Conservation (phyloP, 169 alveolate genomes). For the Eimeria tenella region DNA sequence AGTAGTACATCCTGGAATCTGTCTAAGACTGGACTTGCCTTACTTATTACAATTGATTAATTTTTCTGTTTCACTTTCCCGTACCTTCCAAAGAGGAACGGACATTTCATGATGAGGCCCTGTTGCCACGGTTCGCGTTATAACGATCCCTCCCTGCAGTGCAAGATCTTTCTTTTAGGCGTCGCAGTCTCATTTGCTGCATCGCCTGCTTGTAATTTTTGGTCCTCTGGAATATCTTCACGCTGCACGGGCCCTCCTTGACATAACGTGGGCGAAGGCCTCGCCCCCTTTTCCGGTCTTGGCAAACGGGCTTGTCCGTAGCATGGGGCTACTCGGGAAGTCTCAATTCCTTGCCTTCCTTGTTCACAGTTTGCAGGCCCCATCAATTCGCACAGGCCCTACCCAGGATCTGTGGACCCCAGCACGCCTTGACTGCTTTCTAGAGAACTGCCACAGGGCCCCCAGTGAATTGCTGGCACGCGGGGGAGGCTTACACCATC, state of each 20-base stretch:
- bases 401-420: not conserved
- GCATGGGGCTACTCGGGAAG: not conserved
- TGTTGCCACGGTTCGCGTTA: not conserved
- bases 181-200: not conserved
- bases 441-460: not conserved
- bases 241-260: not conserved
- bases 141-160: not conserved
- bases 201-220: not conserved
- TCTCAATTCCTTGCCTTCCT: not conserved
- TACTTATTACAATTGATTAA: too few species aligned
- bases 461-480: not conserved
- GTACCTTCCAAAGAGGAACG: too few species aligned
- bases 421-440: not conserved
- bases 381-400: not conserved
- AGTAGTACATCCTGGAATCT: too few species aligned
- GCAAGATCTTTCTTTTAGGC: not conserved
- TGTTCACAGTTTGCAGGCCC: conserved; percentile 13
- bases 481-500: not conserved
- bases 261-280: not conserved
- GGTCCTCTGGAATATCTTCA: not conserved
- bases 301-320: not conserved
- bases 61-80: too few species aligned
- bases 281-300: not conserved
- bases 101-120: conserved; percentile 28
- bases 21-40: too few species aligned